Evolutionary conservation across 805 yeast species (phyloP), one percentile per base, ranked within the genome.

Genomic region (Hanseniaspora vineae): DNA sequence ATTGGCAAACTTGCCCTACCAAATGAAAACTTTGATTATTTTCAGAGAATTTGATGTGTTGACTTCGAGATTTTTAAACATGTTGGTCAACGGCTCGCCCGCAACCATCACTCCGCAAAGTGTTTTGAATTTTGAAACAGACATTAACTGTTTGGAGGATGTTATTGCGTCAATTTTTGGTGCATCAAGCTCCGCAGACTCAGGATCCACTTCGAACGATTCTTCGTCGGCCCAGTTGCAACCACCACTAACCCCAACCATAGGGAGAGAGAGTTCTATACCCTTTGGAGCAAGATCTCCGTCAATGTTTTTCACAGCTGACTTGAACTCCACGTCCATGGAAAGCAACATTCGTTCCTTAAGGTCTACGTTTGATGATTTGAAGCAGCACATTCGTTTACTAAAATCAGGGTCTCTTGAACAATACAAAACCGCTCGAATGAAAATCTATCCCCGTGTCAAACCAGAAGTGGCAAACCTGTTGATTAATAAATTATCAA

Each of bases 41-140:
- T 80, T 87, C 54, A 76, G 95, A 58, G 87, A 90, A 29, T 86
- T 85, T 60, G 97, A 89, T 66, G 80, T 84, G 53, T 74, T 92
- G 50, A 80, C 94, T 0, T 76, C 80, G 39, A 77, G 80, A 51
- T 77, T 90, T 60, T 68, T 84, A 51, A 71, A 73, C 42, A 69
- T 80, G 9, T 68, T 89, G 50, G 68, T 78, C 42, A 64, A 71
- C 35, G 72, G 73, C 17, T 75, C 79, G 1, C 73, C 72, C 1
- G 61, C 69, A 2, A 60, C 67, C 11, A 78, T 77, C 54, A 79
- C 87, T 18, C 68, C 70, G 19, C 80, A 67, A 49, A 60, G 66
- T 50, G 82, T 90, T 0, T 67, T 81, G 6, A 89, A 88, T 61
- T 89, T 90, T 61, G 85, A 84, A 55, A 59, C 76, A 31, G 97